phyloP scores from a whole-genome alignment of 768 basidiomycete genomes.

The Symmetrospora coprosmae region DNA sequence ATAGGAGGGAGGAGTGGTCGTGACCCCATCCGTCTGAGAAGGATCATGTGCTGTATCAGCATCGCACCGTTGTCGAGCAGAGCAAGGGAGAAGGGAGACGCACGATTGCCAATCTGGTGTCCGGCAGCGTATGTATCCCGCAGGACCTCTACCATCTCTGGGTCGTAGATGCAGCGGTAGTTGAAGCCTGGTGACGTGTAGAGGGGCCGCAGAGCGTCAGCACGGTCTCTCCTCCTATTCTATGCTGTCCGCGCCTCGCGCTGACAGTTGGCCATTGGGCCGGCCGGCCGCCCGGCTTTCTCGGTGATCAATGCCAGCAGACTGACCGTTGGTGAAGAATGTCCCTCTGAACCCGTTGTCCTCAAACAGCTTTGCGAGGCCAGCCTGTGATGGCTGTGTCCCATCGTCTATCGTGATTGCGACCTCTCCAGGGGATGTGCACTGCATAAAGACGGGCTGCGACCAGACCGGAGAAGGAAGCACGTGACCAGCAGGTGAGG shows the following conservation, averaged over 20 bases:
- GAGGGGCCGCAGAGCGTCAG: too few species aligned
- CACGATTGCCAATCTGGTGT: constrained; percentile 10
- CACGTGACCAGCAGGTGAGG: too few species aligned
- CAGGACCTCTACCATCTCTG: constrained; percentile 4
- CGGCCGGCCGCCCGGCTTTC: too few species aligned
- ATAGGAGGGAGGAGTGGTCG: constrained; percentile 24
- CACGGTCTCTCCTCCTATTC: too few species aligned
- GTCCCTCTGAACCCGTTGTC: not conserved
- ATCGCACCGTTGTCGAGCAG: not conserved
- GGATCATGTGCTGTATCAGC: not conserved
- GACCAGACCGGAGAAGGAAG: too few species aligned
- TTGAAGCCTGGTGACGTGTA: too few species aligned
- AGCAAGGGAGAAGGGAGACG: not conserved
- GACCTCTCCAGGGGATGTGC: not conserved
- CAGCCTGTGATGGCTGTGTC: constrained; percentile 10
- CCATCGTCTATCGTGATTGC: constrained; percentile 32
- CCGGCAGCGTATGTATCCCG: constrained; percentile 13
- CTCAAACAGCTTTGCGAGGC: not conserved
- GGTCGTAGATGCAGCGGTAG: constrained; percentile 15
- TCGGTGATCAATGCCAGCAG: too few species aligned
- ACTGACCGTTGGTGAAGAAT: constrained; percentile 30
- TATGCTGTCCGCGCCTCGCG: too few species aligned
- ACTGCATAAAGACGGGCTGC: too few species aligned
- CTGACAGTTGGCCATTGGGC: too few species aligned
- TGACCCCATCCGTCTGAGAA: constrained; percentile 13